Evolutionary conservation across 495 filamentous ascomycete genomes (phyloP).

Genomic region (Pseudomonodictys pantanalensis): DNA sequence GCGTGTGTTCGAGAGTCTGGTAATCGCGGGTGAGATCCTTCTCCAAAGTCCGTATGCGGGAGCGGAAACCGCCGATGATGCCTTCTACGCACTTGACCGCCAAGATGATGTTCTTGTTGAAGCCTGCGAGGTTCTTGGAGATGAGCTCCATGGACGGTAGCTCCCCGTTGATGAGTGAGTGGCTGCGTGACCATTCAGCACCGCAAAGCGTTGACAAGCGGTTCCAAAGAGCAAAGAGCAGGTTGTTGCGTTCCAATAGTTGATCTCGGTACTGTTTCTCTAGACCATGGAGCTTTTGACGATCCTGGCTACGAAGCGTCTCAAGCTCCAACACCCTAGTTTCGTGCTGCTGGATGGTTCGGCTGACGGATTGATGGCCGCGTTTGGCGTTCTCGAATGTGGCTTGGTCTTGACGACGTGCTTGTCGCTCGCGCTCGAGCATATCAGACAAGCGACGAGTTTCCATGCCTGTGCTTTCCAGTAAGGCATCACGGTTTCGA

Average conservation of each 20-base stretch:
- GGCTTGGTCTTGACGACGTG: slow-evolving; percentile 76
- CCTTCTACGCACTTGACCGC: slow-evolving; percentile 86
- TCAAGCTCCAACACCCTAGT: slow-evolving; percentile 82
- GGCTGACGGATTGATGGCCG: slow-evolving; percentile 76
- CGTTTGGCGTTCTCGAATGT: slow-evolving; percentile 84
- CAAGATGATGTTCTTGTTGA: slow-evolving; percentile 80
- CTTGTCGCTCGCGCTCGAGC: slow-evolving; percentile 85
- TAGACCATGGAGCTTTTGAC: slow-evolving; percentile 66
- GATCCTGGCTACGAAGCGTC: slow-evolving; percentile 65
- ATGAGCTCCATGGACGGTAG: slow-evolving; percentile 79
- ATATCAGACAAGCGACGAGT: slow-evolving; percentile 79
- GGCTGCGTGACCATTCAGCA: slow-evolving; percentile 84
- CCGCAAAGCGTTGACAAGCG: slow-evolving; percentile 83
- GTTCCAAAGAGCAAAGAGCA: slow-evolving; percentile 84
- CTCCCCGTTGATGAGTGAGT: slow-evolving; percentile 83
- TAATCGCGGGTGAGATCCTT: slow-evolving; percentile 88
- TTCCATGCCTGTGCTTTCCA: slow-evolving; percentile 86
- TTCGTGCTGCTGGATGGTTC: slow-evolving; percentile 79
- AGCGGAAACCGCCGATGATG: slow-evolving; percentile 76
- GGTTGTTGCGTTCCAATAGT: slow-evolving; percentile 80
- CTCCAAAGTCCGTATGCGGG: slow-evolving; percentile 77
- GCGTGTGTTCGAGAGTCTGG: slow-evolving; percentile 74
- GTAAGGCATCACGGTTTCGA: slow-evolving; percentile 84
- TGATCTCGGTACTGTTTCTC: slow-evolving; percentile 82
- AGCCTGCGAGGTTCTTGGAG: slow-evolving; percentile 69